Evolutionary conservation across 106 monocot species (phyloP).

Genomic region (Triglochin maritima): DNA sequence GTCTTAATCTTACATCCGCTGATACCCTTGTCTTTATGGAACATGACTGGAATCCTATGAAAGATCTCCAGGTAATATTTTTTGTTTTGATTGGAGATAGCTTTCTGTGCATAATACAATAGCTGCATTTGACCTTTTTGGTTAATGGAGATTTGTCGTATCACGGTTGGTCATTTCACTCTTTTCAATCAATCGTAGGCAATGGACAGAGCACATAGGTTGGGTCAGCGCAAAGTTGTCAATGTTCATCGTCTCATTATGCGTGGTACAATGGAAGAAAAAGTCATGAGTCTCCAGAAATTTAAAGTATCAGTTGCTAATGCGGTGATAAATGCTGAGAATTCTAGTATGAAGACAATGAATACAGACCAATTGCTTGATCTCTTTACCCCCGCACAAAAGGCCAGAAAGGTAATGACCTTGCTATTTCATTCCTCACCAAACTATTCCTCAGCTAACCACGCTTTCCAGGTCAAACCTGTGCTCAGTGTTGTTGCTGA

Average conservation of each 20-base stretch:
- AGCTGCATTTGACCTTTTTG: too few relatives aligned
- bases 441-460: too few relatives aligned
- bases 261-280: slow-evolving; percentile 96
- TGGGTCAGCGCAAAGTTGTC: slow-evolving; percentile 94
- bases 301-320: slow-evolving; percentile 91
- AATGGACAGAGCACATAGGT: slow-evolving; percentile 90
- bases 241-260: slow-evolving; percentile 96
- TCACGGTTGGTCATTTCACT: neutral
- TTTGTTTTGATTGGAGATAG: neutral
- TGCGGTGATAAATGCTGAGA: slow-evolving; percentile 82
- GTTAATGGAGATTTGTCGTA: neutral
- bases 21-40: slow-evolving; percentile 97
- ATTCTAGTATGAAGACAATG: slow-evolving; percentile 93
- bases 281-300: slow-evolving; percentile 89
- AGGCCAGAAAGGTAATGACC: slow-evolving; percentile 37
- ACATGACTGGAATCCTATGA: slow-evolving; percentile 99
- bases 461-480: neutral
- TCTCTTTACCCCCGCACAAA: slow-evolving; percentile 58
- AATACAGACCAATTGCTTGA: slow-evolving; percentile 92
- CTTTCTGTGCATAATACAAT: neutral
- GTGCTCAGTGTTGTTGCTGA: neutral
- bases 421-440: neutral
- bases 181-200: slow-evolving; percentile 36
- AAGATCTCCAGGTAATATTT: slow-evolving; percentile 72
- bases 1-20: slow-evolving; percentile 92